Percentiles rank a stretch among this genome's conserved stretches.
Conservation (phyloP, 2,329 filamentous ascomycete genomes). For the Epichloe hybrida region DNA sequence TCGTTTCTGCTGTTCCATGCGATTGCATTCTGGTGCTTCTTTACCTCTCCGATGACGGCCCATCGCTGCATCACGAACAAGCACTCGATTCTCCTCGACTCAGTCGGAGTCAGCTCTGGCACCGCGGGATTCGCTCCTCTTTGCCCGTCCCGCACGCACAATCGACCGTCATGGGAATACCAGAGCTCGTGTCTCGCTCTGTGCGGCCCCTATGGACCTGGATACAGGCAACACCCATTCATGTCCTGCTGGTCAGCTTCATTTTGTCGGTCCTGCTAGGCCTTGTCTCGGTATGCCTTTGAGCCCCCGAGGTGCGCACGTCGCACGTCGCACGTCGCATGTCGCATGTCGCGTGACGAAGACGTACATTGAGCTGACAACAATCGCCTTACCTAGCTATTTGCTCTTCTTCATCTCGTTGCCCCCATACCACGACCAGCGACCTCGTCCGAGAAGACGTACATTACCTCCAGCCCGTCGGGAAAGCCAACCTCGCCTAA, state of each 20-base stretch:
- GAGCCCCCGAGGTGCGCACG: too few relatives aligned
- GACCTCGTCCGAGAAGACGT: conserved; percentile 69
- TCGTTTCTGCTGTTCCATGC: neutral
- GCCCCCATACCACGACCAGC: conserved; percentile 69
- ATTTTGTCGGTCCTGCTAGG: conserved; percentile 19
- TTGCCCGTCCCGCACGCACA: neutral
- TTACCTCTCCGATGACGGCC: neutral
- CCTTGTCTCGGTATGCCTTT: conserved; percentile 24
- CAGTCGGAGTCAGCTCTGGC: neutral
- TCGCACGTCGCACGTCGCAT: too few relatives aligned
- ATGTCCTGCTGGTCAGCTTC: conserved; percentile 24
- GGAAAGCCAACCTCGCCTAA: conserved; percentile 23
- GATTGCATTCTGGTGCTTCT: neutral
- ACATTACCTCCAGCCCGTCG: conserved; percentile 58
- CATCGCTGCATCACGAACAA: neutral
- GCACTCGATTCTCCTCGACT: neutral
- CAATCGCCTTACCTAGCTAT: conserved; percentile 28
- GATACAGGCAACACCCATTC: conserved; percentile 24
- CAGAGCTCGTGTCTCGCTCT: conserved; percentile 20
- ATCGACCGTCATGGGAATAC: conserved; percentile 9
- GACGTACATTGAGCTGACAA: conserved; percentile 4
- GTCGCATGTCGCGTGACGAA: too few relatives aligned
- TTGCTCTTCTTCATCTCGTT: conserved; percentile 55
- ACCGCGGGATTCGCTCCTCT: neutral
- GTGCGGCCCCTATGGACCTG: conserved; percentile 22